Evolutionary conservation across 805 yeast genomes (phyloP).

Genomic region (Starmerella kuoi): DNA sequence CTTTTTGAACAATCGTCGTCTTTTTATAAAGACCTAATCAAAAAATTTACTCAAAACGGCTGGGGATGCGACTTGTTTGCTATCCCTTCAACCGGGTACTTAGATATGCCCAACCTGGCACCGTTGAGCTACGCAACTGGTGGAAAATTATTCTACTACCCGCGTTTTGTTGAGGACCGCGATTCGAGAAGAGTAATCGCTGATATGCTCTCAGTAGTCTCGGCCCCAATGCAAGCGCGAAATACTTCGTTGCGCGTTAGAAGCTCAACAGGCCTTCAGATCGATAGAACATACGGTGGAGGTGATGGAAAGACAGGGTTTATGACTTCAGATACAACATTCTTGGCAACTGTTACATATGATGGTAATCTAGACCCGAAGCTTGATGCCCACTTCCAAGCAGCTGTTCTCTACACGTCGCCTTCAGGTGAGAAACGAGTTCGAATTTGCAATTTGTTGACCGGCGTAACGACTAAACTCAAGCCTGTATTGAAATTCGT

Average conservation of each 20-base stretch:
- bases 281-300: constrained; percentile 25
- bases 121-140: constrained; percentile 54
- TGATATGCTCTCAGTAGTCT: constrained; percentile 28
- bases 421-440: constrained; percentile 63
- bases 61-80: constrained; percentile 71
- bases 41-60: constrained; percentile 42
- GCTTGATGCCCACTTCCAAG: constrained; percentile 82
- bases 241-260: constrained; percentile 77
- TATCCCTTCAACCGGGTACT: constrained; percentile 42
- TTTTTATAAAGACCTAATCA: constrained; percentile 49
- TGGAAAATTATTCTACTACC: constrained; percentile 55
- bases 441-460: constrained; percentile 72
- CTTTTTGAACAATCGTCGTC: constrained; percentile 48
- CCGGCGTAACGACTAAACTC: constrained; percentile 64
- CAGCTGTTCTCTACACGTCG: constrained; percentile 66
- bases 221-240: constrained; percentile 44
- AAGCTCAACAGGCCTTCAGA: constrained; percentile 77
- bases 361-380: constrained; percentile 57
- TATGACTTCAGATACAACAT: constrained; percentile 47
- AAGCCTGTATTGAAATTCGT: constrained; percentile 66
- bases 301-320: constrained; percentile 34
- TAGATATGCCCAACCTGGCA: constrained; percentile 67
- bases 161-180: constrained; percentile 50
- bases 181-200: constrained; percentile 58
- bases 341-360: constrained; percentile 60